Evolutionary conservation across 805 yeast species (phyloP).

Genomic region (Yamadazyma laniorum): DNA sequence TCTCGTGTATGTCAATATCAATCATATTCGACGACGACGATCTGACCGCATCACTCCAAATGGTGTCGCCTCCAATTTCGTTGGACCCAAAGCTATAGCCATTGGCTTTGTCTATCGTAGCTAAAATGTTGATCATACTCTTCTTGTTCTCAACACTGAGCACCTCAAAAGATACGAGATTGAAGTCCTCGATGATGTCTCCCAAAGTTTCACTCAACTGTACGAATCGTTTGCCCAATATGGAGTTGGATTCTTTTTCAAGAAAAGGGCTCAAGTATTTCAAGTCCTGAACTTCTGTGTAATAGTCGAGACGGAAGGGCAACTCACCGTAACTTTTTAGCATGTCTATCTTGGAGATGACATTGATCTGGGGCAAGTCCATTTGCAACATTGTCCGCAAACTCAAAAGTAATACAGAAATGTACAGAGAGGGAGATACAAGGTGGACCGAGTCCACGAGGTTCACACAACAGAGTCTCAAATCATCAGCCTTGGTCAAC

Average conservation of each 20-base stretch:
- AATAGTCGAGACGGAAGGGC: conserved; percentile 80
- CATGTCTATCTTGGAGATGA: conserved; percentile 86
- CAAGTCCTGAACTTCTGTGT: conserved; percentile 90
- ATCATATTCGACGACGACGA: conserved; percentile 58
- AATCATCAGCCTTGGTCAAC: conserved; percentile 54
- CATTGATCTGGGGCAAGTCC: conserved; percentile 91
- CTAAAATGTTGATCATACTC: conserved; percentile 80
- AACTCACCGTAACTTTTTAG: conserved; percentile 73
- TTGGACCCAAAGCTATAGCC: conserved; percentile 93
- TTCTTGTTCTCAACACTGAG: conserved; percentile 87
- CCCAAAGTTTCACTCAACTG: conserved; percentile 73
- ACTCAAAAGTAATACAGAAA: conserved; percentile 76
- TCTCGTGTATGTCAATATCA: conserved; percentile 78
- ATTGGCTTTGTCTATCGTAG: conserved; percentile 82
- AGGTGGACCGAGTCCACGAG: conserved; percentile 79
- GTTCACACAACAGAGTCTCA: conserved; percentile 81
- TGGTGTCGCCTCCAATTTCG: conserved; percentile 94
- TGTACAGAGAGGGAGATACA: conserved; percentile 84
- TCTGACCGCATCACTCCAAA: conserved; percentile 95
- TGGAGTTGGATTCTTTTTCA: conserved; percentile 68
- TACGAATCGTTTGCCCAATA: conserved; percentile 59
- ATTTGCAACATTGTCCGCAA: conserved; percentile 90
- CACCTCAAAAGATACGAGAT: conserved; percentile 85
- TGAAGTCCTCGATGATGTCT: conserved; percentile 83
- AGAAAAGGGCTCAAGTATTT: conserved; percentile 63